Conservation (phyloP, 2,329 filamentous ascomycete species). For the Penicillium aurantiogriseum region DNA sequence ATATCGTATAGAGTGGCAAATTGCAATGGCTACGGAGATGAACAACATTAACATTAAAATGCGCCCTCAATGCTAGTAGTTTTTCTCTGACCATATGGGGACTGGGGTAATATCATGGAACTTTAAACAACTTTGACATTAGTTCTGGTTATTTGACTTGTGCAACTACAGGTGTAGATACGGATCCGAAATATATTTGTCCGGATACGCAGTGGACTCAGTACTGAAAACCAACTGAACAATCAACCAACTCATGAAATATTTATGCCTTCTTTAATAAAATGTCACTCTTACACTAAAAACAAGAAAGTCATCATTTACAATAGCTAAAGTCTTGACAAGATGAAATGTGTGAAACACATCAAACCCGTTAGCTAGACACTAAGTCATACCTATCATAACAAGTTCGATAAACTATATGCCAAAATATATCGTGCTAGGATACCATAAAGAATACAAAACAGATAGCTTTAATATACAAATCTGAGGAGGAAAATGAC, state of each 20-base stretch:
- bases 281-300: not conserved
- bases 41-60: not conserved
- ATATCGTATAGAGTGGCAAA: not conserved
- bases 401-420: not conserved
- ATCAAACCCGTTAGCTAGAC: not conserved
- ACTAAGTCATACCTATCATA: not conserved
- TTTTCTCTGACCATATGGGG: not conserved
- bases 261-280: no score
- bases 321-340: not conserved
- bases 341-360: not conserved
- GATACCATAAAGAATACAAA: not conserved
- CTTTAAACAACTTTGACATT: not conserved
- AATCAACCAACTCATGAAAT: not conserved
- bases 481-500: not conserved
- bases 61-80: not conserved
- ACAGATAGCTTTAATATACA: constrained; percentile 11
- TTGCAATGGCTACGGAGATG: not conserved
- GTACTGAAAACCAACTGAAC: not conserved
- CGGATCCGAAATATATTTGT: not conserved
- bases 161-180: not conserved
- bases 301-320: not conserved
- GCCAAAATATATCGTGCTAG: not conserved
- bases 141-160: not conserved
- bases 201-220: not conserved
- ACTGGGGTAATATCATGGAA: no score